A percentile compares a stretch with the other conserved stretches of the same genome.
Evolutionary conservation across 2,329 filamentous ascomycete genomes (phyloP).

Genomic region (Diaporthe velutina): DNA sequence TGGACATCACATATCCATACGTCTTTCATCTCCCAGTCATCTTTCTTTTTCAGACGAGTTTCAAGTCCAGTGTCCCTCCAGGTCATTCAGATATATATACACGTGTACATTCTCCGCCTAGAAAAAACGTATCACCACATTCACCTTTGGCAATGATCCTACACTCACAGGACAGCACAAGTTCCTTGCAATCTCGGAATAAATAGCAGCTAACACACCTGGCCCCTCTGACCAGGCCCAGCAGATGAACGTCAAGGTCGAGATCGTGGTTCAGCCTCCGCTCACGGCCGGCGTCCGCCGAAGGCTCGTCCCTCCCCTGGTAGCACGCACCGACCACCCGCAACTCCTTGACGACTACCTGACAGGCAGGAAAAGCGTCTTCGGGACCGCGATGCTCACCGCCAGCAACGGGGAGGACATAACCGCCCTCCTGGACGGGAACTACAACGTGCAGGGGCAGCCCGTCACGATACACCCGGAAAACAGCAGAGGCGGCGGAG

Average conservation of each 20-base stretch:
- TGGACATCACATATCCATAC: not conserved
- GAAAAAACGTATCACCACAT: too few species aligned
- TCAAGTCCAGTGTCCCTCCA: not conserved
- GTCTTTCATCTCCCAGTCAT: not conserved
- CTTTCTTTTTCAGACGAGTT: not conserved
- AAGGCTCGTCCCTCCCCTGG: conserved; percentile 32
- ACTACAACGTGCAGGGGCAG: conserved; percentile 9
- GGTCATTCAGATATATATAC: not conserved
- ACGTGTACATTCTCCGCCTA: too few species aligned
- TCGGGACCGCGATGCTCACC: conserved; percentile 19
- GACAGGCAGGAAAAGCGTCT: not conserved
- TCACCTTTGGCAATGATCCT: not conserved
- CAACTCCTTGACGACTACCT: conserved; percentile 7
- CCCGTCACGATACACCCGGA: not conserved
- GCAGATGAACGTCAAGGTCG: not conserved
- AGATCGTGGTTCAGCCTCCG: conserved; percentile 36
- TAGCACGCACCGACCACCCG: conserved; percentile 29
- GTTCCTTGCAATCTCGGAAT: not conserved
- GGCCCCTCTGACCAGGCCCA: not conserved
- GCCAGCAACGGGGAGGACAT: conserved; percentile 14
- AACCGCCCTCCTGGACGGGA: not conserved
- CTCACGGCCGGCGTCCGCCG: not conserved
- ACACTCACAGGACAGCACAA: not conserved
- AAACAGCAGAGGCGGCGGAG: not conserved
- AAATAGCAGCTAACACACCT: not conserved